Evolutionary conservation across 192 early-diverging fungal genomes (phyloP), one percentile per base, ranked within the genome.

Genomic region (Coemansia umbellata): DNA sequence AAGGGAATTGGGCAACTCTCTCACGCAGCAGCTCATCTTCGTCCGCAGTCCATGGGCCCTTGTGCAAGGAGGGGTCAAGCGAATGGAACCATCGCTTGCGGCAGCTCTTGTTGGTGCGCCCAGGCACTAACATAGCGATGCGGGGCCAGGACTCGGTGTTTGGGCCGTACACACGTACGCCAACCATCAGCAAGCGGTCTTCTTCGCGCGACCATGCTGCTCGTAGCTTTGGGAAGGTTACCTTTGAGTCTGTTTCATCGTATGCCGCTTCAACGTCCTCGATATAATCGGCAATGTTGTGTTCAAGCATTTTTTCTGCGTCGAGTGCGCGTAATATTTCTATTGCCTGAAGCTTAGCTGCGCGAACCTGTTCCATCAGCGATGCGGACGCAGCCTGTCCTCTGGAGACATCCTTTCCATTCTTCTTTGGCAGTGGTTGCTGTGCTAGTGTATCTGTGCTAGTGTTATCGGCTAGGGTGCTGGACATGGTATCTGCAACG

Each of bases 71-170:
- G 18, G 88, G 88, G 53, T 88, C 85, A 2, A 90, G 76, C 17
- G 88, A 88, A 48, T 88, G 87, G 55, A 86, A 87, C 88, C 88
- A 90, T 3, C 88, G 75, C 50, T 90, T 88, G 50, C 88, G 80
- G 61, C 88, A 90, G 54, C 85, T 87, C 63, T 87, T 87, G 78
- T 88, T 90, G n/a, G 82, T 87, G 18, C 88, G 78, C 0, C 87
- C 85, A 0, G 87, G 87, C 4, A 90, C 85, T 53, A 84, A 80
- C 49, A 79, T 80, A 4, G 88, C 88, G 33, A 90, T 90, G 17
- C 84, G 81, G 0, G 85, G 76, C 88, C 88, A 90, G 45, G 84
- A 85, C 66, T 88, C 88, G 6, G 85, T 83, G 59, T 86, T 84
- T 35, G 84, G 81, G n/a, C 85, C 85, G 50, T 87, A 84, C 0